Conservation (phyloP, 2,329 filamentous ascomycete genomes). For the Talaromyces albobiverticillius region DNA sequence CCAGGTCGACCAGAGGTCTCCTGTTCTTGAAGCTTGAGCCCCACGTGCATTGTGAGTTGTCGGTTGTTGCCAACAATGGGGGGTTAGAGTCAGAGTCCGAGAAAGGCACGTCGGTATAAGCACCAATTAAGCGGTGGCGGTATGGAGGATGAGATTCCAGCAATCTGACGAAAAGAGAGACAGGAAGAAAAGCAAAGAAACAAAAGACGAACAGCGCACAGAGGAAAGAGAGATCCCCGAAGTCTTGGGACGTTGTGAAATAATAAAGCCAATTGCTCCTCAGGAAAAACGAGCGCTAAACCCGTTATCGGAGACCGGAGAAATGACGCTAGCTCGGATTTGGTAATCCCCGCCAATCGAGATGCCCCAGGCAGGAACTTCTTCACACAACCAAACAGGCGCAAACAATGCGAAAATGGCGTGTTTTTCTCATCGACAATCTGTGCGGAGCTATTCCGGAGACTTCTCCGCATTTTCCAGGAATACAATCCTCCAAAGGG, state of each 20-base stretch:
- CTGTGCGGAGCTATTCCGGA: no score
- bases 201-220: background rate
- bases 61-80: constrained; percentile 33
- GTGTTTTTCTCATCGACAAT: no score
- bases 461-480: no score
- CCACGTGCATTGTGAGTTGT: constrained; percentile 74
- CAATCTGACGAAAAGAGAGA: background rate
- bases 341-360: constrained; percentile 10
- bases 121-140: background rate
- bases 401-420: no score
- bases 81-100: background rate
- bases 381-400: background rate
- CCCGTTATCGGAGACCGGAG: constrained; percentile 17
- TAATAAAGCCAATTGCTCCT: background rate
- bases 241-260: no score
- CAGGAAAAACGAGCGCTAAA: background rate
- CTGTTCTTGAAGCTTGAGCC: constrained; percentile 81
- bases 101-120: background rate
- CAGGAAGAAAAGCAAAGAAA: background rate
- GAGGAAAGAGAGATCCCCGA: background rate
- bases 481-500: no score
- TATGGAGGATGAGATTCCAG: background rate
- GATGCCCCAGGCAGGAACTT: background rate
- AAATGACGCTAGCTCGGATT: constrained; percentile 11
- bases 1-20: constrained; percentile 75